phyloP scores from a whole-genome alignment of 306 rosid genomes.

The Quercus mongolica region DNA sequence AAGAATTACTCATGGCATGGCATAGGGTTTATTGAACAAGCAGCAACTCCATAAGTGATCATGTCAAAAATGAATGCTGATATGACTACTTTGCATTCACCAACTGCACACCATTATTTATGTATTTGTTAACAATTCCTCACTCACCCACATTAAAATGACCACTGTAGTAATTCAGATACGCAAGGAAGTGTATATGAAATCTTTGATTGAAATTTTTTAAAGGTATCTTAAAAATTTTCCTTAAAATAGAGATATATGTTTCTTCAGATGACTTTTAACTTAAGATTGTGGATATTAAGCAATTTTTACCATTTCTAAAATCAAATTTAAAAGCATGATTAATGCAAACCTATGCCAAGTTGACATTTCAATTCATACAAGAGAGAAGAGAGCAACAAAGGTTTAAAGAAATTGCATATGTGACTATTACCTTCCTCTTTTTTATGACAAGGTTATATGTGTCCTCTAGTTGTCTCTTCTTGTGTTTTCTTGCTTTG shows the following conservation, averaged over 20 bases:
- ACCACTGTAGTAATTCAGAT: not conserved
- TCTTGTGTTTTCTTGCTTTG: slow-evolving; percentile 98
- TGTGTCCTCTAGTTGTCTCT: slow-evolving; percentile 93
- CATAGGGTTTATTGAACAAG: not conserved
- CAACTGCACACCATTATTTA: not conserved
- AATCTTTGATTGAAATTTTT: not conserved
- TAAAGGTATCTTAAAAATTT: not conserved
- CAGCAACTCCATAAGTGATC: not conserved
- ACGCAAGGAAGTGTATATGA: not conserved
- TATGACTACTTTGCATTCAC: not conserved
- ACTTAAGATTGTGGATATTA: not conserved
- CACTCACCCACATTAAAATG: not conserved
- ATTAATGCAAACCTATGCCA: not conserved
- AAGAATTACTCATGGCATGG: not conserved
- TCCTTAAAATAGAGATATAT: not conserved
- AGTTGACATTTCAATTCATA: not conserved
- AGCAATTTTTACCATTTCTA: not conserved
- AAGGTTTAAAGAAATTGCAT: not conserved
- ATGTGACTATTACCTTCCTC: slow-evolving; percentile 61
- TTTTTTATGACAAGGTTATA: slow-evolving; percentile 88
- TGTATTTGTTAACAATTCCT: not conserved
- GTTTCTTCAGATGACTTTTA: not conserved
- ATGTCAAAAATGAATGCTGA: not conserved
- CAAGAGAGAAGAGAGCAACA: not conserved
- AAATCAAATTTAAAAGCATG: not conserved